Base-by-base conservation (phyloP, 164 flowering plant species). In the Chloranthus sessilifolius region DNA sequence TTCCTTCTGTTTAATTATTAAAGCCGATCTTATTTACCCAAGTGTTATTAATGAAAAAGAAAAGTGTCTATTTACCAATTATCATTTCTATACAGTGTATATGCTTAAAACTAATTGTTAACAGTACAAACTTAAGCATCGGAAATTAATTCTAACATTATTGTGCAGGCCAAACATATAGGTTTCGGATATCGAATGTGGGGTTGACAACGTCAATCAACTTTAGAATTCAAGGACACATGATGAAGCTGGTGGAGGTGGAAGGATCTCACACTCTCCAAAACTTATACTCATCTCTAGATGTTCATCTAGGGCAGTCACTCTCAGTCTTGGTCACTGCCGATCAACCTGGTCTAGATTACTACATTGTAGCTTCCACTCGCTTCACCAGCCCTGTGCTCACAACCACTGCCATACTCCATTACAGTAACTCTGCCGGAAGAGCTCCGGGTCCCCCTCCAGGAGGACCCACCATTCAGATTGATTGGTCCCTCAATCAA, bases 201-300 rank as follows among this genome's bases (percentile, higher is more conserved):
- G 99, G 99, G 24, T 60, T 80, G 16, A 37, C 91, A 1, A 78
- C 91, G 27, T 88, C 97, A 4, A 66, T 94, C 25, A 94, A 94
- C 79, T 84, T 94, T 75, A 78, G 99, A 63, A 94, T 94, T 53
- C 83, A 86, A 34, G 95, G 95, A 3, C 99, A 94, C 66, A 54
- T 2, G 35, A 66, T 94, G 90, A 82, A 78, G 62, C 70, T 94
- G 47, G 78, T 89, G 0, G 97, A 94, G 69, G 95, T 82, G 1
- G 99, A 94, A 67, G 99, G 99, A 19, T 82, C 99, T 0, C 99
- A 94, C 60, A 94, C 99, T 1, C 55, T 89, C 2, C 99, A 94
- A 65, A 84, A 65, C 64, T 70, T 56, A 2, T 94, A 86, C 55
- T n/a, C 74, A 24, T 69, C 91, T 40, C 80, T 94, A 5, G 99